phyloP scores from a whole-genome alignment of 345 rosid species.

The Citrus maxima region DNA sequence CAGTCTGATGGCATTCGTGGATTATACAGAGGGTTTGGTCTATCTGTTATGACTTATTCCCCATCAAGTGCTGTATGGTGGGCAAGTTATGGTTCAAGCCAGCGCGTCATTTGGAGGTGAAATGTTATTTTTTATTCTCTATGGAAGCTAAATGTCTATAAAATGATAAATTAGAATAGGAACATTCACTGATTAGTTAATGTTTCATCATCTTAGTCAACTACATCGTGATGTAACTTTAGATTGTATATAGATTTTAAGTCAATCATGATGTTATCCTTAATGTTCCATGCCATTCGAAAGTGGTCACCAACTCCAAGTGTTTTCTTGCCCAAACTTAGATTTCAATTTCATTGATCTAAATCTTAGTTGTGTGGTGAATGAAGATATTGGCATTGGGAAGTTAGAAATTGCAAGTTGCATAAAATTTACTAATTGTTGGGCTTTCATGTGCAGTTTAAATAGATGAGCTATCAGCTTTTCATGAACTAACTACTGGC shows the following conservation, averaged over 20 bases:
- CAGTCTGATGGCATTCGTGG: conserved; percentile 82
- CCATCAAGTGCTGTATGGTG: conserved; percentile 99
- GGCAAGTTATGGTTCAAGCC: conserved; percentile 98
- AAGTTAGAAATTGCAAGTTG: not conserved
- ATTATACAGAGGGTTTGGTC: conserved; percentile 90
- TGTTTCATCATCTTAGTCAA: not conserved
- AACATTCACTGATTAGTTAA: not conserved
- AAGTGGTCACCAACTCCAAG: not conserved
- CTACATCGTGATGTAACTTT: not conserved
- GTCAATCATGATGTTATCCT: not conserved
- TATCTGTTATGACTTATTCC: conserved; percentile 89
- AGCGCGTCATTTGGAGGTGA: conserved; percentile 93
- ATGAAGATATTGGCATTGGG: not conserved
- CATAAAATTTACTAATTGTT: not conserved
- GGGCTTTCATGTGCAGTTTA: not conserved
- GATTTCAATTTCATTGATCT: not conserved
- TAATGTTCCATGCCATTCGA: not conserved
- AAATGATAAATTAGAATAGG: not conserved
- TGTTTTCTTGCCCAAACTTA: not conserved
- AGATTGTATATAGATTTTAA: not conserved
- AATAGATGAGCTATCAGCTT: not conserved
- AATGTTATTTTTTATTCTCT: conserved; percentile 14
- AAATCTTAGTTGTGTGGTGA: not conserved
- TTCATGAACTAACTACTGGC: not conserved
- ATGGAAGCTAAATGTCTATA: not conserved